Evolutionary conservation across 805 yeast genomes (phyloP), one percentile per base, ranked within the genome.

Genomic region (Kazachstania bromeliacearum): DNA sequence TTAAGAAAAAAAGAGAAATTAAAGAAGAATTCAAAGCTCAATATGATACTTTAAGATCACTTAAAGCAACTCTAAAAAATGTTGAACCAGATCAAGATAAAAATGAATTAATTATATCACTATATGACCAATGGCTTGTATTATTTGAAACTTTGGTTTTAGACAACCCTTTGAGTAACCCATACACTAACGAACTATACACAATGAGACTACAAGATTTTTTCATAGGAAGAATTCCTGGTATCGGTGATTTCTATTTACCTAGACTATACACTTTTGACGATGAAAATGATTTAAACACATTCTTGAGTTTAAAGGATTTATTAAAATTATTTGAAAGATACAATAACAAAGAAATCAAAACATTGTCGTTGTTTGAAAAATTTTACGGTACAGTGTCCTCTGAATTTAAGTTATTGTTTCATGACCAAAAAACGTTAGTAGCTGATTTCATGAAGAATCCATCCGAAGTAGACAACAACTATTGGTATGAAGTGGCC

Each of bases 401-500:
- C 33, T 20, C 42, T 24, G 47, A 46, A 17, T 53, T 57, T 27
- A 51, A 50, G 27, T 33, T 57, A 16, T 34, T 55, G 13, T 55
- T 48, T 35, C 53, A 54, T 23, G 59, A 55, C 37, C 47, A 50
- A 3, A 46, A 53, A 5, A 29, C 46, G 8, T 22, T 48, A 33
- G 32, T 53, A 19, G 37, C 43, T 10, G 56, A 55, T 34, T 37
- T 42, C 7, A 20, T 31, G 4, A 34, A 20, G 19, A 13, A 28
- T 5, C 18, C 18, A 7, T 5, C 31, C 10, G 17, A 28, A n/a
- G 22, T 28, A 4, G 33, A 32, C 1, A 43, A 47, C 28, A 42
- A 34, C n/a, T 53, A 54, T 35, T 56, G 61, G 61, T 55, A 42
- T 38, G 59, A 55, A 33, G 44, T 56, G 40, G 45, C 56, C 28